Evolutionary conservation across 2,329 filamentous ascomycete species (phyloP).

Genomic region (Alternaria dauci): DNA sequence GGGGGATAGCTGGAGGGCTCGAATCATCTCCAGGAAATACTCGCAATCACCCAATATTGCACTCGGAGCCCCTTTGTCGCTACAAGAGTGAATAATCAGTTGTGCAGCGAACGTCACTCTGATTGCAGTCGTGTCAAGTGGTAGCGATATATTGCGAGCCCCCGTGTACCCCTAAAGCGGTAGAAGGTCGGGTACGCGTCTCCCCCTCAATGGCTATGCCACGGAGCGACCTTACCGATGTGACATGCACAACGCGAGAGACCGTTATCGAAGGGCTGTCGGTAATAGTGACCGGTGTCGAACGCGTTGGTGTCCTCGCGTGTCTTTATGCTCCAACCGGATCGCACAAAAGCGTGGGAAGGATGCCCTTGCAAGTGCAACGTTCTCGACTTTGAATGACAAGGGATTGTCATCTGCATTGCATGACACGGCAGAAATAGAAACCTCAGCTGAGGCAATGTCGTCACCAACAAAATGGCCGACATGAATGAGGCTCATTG

Average conservation of each 20-base stretch:
- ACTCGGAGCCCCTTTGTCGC: background rate
- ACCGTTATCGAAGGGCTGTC: constrained; percentile 1
- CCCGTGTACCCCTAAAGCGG: constrained; percentile 6
- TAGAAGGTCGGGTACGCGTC: constrained; percentile 34
- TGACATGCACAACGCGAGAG: constrained; percentile 13
- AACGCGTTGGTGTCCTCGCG: constrained; percentile 16
- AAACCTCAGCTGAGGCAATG: constrained; percentile 23
- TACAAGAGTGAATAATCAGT: background rate
- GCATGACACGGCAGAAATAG: constrained; percentile 29
- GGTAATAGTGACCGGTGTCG: constrained; percentile 12
- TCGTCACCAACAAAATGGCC: constrained; percentile 22
- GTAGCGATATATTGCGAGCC: background rate
- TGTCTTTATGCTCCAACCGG: constrained; percentile 28
- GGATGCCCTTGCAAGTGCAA: constrained; percentile 20
- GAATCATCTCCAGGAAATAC: background rate
- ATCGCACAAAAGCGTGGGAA: constrained; percentile 18
- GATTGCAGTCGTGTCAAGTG: background rate
- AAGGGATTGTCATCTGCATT: constrained; percentile 19
- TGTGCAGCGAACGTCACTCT: background rate
- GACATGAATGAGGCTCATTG: constrained; percentile 21
- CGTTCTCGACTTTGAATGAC: constrained; percentile 28
- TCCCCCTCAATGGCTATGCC: constrained; percentile 34
- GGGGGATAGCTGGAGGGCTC: constrained; percentile 8
- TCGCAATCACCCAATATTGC: background rate
- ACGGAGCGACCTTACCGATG: constrained; percentile 20